These are phyloP conservation scores for Phytophthora sojae DNA, from an alignment of 352 stramenopile genomes.

Conservation along the genomic window DNA sequence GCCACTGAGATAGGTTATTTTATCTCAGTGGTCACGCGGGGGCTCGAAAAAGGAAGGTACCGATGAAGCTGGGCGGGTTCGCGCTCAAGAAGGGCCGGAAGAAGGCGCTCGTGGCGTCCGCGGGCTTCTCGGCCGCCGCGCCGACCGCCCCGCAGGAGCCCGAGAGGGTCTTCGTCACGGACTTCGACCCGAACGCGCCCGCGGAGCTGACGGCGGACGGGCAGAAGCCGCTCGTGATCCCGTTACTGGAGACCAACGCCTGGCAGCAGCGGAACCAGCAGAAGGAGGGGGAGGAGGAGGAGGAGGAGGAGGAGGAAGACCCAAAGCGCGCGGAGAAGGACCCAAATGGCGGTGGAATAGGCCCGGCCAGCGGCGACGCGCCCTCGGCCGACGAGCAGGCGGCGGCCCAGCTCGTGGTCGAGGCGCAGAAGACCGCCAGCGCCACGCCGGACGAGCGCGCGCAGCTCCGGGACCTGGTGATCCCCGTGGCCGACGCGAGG, in stretches of 20 bases:
- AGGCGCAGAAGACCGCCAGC: neutral
- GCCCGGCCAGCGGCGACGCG: constrained; percentile 10
- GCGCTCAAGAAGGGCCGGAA: constrained; percentile 80
- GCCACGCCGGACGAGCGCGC: neutral
- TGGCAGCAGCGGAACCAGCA: constrained; percentile 23
- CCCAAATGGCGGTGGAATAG: too few species aligned
- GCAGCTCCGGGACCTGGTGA: constrained; percentile 48
- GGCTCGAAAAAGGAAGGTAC: too few species aligned
- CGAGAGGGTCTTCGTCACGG: constrained; percentile 78
- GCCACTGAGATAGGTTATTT: too few species aligned
- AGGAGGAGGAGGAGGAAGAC: too few species aligned
- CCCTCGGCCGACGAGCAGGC: constrained; percentile 49
- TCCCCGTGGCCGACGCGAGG: constrained; percentile 44
- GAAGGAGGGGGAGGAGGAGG: too few species aligned
- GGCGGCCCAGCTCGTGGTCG: constrained; percentile 32
- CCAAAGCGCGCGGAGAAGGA: too few species aligned
- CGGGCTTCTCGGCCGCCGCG: constrained; percentile 22
- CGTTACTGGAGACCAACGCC: constrained; percentile 67
- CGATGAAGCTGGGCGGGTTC: constrained; percentile 75
- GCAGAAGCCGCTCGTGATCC: constrained; percentile 67
- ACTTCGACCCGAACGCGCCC: constrained; percentile 64
- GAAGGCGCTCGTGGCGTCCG: constrained; percentile 38
- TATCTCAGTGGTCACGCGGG: too few species aligned
- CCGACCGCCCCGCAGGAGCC: constrained; percentile 11
- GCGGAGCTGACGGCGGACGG: constrained; percentile 36